Percentiles rank a stretch among this genome's conserved stretches.
These are phyloP conservation scores for Verticillium klebahnii DNA, from an alignment of 2,329 filamentous ascomycete species.

Conservation along the genomic window DNA sequence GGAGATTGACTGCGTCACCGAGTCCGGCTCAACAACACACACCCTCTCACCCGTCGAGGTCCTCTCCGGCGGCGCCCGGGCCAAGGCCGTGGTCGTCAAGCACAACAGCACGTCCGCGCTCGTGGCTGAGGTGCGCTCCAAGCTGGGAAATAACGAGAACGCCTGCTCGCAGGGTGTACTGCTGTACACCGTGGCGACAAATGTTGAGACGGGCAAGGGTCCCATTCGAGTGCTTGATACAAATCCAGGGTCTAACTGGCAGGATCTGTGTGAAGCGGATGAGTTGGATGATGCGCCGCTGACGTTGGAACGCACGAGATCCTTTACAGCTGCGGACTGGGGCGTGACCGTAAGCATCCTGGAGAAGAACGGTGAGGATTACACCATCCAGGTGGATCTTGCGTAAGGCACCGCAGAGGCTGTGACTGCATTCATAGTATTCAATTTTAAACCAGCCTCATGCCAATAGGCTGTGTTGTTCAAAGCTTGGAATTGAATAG, in stretches of 20 bases:
- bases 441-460: too few relatives aligned
- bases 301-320: neutral
- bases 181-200: slow-evolving; percentile 28
- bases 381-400: slow-evolving; percentile 1
- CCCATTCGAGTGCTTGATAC: slow-evolving; percentile 26
- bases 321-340: neutral
- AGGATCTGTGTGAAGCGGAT: slow-evolving; percentile 19
- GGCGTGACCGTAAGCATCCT: slow-evolving; percentile 2
- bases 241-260: slow-evolving; percentile 18
- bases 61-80: slow-evolving; percentile 8
- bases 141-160: slow-evolving; percentile 16
- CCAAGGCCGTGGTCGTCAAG: slow-evolving; percentile 23
- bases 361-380: slow-evolving; percentile 1
- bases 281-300: slow-evolving; percentile 27
- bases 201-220: slow-evolving; percentile 20
- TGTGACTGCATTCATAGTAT: too few relatives aligned
- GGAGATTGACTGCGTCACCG: slow-evolving; percentile 25
- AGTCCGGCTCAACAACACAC: slow-evolving; percentile 20
- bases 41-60: slow-evolving; percentile 17
- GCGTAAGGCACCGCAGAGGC: neutral
- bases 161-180: slow-evolving; percentile 28
- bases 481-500: too few relatives aligned
- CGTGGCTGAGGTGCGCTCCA: slow-evolving; percentile 25
- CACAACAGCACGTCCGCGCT: slow-evolving; percentile 17
- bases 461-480: too few relatives aligned